Conservation (phyloP, 1,139 yeast species). For the Candida sojae region DNA sequence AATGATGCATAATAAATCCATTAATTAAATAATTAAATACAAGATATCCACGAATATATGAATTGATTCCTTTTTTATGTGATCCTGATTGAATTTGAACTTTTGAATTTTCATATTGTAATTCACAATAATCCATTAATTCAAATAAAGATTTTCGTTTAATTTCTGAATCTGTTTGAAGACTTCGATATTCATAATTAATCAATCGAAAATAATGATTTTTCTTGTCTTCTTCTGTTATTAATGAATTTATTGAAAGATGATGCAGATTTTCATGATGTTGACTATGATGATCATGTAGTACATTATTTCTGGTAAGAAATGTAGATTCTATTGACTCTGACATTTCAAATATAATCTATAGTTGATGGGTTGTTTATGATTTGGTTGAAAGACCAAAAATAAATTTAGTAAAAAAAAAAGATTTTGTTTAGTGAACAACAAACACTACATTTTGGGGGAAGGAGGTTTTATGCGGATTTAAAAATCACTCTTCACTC, state of each 20-base stretch:
- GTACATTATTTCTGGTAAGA: background rate
- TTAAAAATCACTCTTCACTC: too few species aligned
- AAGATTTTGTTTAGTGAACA: background rate
- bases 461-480: too few species aligned
- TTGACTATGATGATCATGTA: conserved; percentile 1
- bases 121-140: conserved; percentile 44
- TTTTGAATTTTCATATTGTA: conserved; percentile 33
- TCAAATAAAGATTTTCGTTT: conserved; percentile 42
- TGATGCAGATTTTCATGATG: background rate
- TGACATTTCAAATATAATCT: background rate
- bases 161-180: conserved; percentile 36
- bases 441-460: background rate
- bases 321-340: background rate
- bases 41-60: conserved; percentile 41
- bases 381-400: background rate
- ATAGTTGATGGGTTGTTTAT: background rate
- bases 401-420: background rate
- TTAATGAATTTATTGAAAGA: conserved; percentile 1
- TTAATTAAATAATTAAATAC: conserved; percentile 48
- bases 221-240: conserved; percentile 12
- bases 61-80: conserved; percentile 21
- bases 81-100: conserved; percentile 17
- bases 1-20: conserved; percentile 45
- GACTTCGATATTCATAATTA: conserved; percentile 36
- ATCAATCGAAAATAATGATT: conserved; percentile 29